Evolutionary conservation across 768 basidiomycete genomes (phyloP).

Genomic region (Termitomyces sp.): DNA sequence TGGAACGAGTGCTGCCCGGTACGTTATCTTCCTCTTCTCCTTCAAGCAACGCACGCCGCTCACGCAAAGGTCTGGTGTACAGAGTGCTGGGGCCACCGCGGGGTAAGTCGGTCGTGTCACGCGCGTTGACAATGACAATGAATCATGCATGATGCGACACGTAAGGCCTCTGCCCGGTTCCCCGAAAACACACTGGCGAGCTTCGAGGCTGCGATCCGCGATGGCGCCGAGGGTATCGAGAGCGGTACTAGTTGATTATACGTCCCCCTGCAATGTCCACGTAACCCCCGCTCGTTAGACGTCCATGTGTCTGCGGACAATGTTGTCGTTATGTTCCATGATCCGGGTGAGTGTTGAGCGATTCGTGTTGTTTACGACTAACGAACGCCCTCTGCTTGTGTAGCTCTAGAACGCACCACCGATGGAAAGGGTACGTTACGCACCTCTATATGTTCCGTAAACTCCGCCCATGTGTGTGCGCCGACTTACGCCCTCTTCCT

Average conservation of each 20-base stretch:
- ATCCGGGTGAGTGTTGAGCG: conserved; percentile 54
- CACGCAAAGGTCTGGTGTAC: neutral
- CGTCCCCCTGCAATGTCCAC: conserved; percentile 30
- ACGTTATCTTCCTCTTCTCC: conserved; percentile 10
- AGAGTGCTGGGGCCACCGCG: conserved; percentile 73
- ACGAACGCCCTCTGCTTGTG: neutral
- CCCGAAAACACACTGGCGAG: conserved; percentile 96
- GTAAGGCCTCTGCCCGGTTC: conserved; percentile 77
- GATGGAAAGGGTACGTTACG: conserved; percentile 55
- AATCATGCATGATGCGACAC: neutral
- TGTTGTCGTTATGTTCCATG: conserved; percentile 94
- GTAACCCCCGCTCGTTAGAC: conserved; percentile 64
- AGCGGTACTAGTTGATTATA: conserved; percentile 69
- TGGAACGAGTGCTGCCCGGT: conserved; percentile 31
- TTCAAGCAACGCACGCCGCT: neutral
- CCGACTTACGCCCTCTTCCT: neutral
- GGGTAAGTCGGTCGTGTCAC: conserved; percentile 31
- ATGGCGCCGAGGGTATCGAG: conserved; percentile 96
- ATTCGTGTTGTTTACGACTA: neutral
- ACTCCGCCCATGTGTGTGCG: neutral
- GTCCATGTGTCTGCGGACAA: conserved; percentile 90
- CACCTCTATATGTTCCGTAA: neutral
- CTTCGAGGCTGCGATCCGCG: conserved; percentile 92
- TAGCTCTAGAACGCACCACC: conserved; percentile 80
- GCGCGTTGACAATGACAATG: no score